A percentile compares a stretch with the other conserved stretches of the same genome.
These are phyloP conservation scores for Pneumocystis wakefieldiae DNA, from an alignment of 1,139 yeast species.

Conservation along the genomic window DNA sequence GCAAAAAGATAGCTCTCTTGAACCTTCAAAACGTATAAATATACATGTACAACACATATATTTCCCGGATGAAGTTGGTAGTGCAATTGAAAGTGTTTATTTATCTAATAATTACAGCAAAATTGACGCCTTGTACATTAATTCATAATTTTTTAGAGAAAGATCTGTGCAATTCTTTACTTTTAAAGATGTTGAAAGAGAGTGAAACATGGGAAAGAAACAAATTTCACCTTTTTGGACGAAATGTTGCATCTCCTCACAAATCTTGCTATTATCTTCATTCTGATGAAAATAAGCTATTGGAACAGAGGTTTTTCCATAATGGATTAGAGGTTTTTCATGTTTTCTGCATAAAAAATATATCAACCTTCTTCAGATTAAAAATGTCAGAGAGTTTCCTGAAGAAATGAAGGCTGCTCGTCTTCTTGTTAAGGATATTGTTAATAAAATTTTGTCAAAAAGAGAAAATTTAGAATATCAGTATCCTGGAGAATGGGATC, in stretches of 20 bases:
- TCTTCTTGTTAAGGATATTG: conserved; percentile 29
- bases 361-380: conserved; percentile 7
- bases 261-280: conserved; percentile 29
- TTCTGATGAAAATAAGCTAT: conserved; percentile 19
- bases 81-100: background rate
- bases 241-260: conserved; percentile 43
- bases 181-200: conserved; percentile 31
- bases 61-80: conserved; percentile 18
- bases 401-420: conserved; percentile 31
- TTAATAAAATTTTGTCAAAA: conserved; percentile 28
- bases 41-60: conserved; percentile 15
- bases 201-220: conserved; percentile 28
- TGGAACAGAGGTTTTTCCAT: conserved; percentile 27
- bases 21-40: conserved; percentile 14
- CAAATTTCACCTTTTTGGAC: conserved; percentile 46
- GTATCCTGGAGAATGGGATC: conserved; percentile 32
- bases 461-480: conserved; percentile 24
- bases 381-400: conserved; percentile 24
- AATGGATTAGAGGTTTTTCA: conserved; percentile 20
- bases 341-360: background rate
- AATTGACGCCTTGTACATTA: conserved; percentile 33
- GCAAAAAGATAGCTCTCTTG: background rate
- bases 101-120: conserved; percentile 21
- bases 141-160: conserved; percentile 38
- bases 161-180: conserved; percentile 32